Conservation (phyloP, 2,329 filamentous ascomycete genomes). For the Cephalotrichum gorgonifer region DNA sequence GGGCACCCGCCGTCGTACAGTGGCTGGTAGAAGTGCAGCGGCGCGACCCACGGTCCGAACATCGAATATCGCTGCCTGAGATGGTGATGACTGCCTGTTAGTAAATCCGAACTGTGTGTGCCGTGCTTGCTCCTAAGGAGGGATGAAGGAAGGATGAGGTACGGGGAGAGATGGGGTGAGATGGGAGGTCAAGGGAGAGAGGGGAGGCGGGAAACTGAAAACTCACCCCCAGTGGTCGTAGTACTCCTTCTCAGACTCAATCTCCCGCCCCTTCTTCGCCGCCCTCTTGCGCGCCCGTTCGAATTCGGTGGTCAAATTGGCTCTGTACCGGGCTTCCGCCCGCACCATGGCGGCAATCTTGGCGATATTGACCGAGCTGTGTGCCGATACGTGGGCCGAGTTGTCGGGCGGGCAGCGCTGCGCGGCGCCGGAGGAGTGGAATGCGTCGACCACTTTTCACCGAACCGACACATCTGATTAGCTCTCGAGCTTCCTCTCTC, state of each 20-base stretch:
- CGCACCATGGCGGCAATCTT: slow-evolving; percentile 1
- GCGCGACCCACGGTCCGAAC: slow-evolving; percentile 35
- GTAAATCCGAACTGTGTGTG: neutral
- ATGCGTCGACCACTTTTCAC: slow-evolving; percentile 21
- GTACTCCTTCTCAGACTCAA: slow-evolving; percentile 38
- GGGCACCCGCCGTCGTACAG: slow-evolving; percentile 29
- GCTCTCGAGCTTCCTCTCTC: too few species aligned
- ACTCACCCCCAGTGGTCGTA: slow-evolving; percentile 43
- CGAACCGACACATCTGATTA: neutral
- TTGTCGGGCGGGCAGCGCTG: slow-evolving; percentile 41
- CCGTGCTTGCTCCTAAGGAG: neutral
- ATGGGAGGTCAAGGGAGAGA: neutral
- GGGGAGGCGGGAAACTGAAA: neutral
- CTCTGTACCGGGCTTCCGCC: slow-evolving; percentile 13
- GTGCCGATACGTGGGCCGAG: slow-evolving; percentile 61
- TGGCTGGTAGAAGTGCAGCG: slow-evolving; percentile 29
- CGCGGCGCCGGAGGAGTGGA: slow-evolving; percentile 37
- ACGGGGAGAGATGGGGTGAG: neutral
- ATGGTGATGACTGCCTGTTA: neutral
- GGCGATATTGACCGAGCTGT: slow-evolving; percentile 49
- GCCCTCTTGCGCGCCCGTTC: slow-evolving; percentile 39
- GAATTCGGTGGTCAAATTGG: slow-evolving; percentile 44
- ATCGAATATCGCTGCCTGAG: slow-evolving; percentile 25
- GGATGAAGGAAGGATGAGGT: neutral
- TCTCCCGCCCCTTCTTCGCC: slow-evolving; percentile 33